Conservation (phyloP, 2,329 filamentous ascomycete genomes). For the Drechslera avenae region DNA sequence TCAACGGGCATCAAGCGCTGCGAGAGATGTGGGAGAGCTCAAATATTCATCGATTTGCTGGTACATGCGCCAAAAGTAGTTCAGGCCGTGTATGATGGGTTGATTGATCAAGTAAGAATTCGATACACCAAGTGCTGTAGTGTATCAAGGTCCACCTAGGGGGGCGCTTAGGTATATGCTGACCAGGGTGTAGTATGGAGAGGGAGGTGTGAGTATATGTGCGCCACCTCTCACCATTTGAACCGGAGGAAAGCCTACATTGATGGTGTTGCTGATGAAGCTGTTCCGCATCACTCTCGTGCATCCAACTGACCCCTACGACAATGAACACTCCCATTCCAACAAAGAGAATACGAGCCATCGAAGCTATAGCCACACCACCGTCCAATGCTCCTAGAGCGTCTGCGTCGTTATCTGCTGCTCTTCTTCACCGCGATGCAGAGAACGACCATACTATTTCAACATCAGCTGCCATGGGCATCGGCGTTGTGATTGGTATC, state of each 20-base stretch:
- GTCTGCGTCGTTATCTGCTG: background rate
- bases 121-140: background rate
- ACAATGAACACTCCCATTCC: too few species aligned
- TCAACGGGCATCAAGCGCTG: background rate
- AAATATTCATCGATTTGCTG: too few species aligned
- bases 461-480: constrained; percentile 20
- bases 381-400: background rate
- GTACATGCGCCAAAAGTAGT: background rate
- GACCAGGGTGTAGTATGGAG: background rate
- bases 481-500: constrained; percentile 22
- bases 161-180: constrained; percentile 3
- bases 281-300: too few species aligned
- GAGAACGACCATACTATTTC: constrained; percentile 4
- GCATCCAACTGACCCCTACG: too few species aligned
- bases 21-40: too few species aligned
- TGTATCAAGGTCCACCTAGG: background rate
- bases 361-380: background rate
- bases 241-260: background rate
- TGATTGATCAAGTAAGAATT: too few species aligned
- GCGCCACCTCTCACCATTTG: background rate
- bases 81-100: background rate
- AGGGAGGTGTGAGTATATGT: background rate
- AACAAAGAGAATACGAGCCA: background rate
- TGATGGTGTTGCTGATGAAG: too few species aligned
- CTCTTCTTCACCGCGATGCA: background rate